Conservation (phyloP, 23 red algal genomes). For the Gracilariopsis chorda region DNA sequence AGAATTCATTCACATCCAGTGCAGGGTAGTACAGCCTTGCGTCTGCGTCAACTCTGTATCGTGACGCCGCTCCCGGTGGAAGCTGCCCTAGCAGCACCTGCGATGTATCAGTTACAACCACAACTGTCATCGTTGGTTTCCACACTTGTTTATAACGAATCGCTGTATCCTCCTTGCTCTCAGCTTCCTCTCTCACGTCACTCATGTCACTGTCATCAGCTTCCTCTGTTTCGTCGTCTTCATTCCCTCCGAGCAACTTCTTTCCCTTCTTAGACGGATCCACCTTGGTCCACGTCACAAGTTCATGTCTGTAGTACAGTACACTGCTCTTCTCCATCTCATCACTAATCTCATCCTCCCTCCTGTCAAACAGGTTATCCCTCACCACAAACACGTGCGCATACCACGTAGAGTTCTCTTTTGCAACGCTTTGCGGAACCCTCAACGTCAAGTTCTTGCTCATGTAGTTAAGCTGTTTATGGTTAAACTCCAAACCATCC, state of each 20-base stretch:
- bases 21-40: conserved; percentile 61
- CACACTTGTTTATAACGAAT: conserved; percentile 52
- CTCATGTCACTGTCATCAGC: background rate
- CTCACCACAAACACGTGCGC: conserved; percentile 60
- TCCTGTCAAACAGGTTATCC: background rate
- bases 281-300: conserved; percentile 50
- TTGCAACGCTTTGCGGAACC: conserved; percentile 21
- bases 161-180: background rate
- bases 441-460: conserved; percentile 24
- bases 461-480: background rate
- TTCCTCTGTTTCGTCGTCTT: background rate
- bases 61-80: conserved; percentile 17
- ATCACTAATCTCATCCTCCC: background rate
- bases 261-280: conserved; percentile 45
- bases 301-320: conserved; percentile 23
- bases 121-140: conserved; percentile 37
- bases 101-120: background rate
- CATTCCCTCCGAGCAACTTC: conserved; percentile 3
- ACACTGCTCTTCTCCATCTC: background rate
- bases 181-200: background rate
- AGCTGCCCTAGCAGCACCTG: conserved; percentile 17
- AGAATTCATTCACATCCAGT: conserved; percentile 79
- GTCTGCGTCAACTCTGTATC: conserved; percentile 15
- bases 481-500: background rate
- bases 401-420: conserved; percentile 43